A percentile compares a stretch with the other conserved stretches of the same genome.
Evolutionary conservation across 2,329 filamentous ascomycete species (phyloP).

Genomic region (Alternaria sp.): DNA sequence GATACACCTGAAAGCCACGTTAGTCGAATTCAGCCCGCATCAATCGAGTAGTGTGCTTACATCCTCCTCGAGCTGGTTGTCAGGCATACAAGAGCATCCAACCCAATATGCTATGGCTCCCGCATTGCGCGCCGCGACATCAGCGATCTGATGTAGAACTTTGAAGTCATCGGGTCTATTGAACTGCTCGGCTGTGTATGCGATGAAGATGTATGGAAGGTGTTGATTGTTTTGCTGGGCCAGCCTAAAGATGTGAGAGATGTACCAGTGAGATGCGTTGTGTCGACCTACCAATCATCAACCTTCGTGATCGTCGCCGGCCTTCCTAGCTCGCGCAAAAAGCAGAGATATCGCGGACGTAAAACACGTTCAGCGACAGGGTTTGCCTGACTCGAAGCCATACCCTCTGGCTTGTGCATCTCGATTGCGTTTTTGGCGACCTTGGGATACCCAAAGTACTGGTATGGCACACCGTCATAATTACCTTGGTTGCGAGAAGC

Average conservation of each 20-base stretch:
- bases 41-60: conserved; percentile 14
- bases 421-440: conserved; percentile 43
- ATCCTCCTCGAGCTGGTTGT: conserved; percentile 46
- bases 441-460: conserved; percentile 44
- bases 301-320: conserved; percentile 35
- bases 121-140: conserved; percentile 51
- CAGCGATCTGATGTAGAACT: conserved; percentile 49
- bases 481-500: conserved; percentile 31
- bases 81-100: conserved; percentile 55
- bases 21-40: neutral
- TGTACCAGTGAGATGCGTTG: neutral
- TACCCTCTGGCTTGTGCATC: conserved; percentile 21
- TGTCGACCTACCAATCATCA: conserved; percentile 35
- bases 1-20: conserved; percentile 46
- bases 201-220: conserved; percentile 53
- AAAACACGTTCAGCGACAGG: conserved; percentile 40
- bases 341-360: conserved; percentile 42
- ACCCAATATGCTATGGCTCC: conserved; percentile 56
- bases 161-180: conserved; percentile 37
- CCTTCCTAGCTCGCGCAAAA: conserved; percentile 31
- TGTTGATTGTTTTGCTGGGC: conserved; percentile 31
- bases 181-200: conserved; percentile 56
- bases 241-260: conserved; percentile 21
- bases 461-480: conserved; percentile 43
- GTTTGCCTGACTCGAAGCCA: conserved; percentile 27